phyloP scores from a whole-genome alignment of 106 monocot genomes.

The Dendrobium nobile region DNA sequence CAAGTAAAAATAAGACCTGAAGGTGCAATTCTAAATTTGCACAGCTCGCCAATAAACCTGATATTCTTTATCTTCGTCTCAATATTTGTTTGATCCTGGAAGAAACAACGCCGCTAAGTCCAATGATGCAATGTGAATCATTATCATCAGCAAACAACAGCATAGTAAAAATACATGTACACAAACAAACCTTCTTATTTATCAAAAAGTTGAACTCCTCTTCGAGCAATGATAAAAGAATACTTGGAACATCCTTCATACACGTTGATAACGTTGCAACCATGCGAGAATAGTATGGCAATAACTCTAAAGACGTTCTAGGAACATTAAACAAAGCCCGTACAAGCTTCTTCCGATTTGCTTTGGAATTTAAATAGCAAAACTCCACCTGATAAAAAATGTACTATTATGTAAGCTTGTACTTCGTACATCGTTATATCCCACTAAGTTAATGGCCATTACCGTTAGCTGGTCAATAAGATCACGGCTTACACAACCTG shows the following conservation, averaged over 20 bases:
- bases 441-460: constrained; percentile 16
- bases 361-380: constrained; percentile 93
- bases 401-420: constrained; percentile 1
- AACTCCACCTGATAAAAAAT: constrained; percentile 78
- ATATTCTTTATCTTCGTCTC: constrained; percentile 99
- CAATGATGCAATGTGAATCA: background rate
- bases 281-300: constrained; percentile 96
- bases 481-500: constrained; percentile 93
- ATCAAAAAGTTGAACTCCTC: constrained; percentile 96
- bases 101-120: constrained; percentile 1
- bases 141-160: background rate
- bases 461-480: constrained; percentile 97
- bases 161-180: background rate
- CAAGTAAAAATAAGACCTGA: constrained; percentile 83
- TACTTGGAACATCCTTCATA: constrained; percentile 86
- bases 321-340: constrained; percentile 80
- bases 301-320: constrained; percentile 86
- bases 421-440: background rate
- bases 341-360: constrained; percentile 86
- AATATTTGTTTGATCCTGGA: constrained; percentile 96
- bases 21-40: constrained; percentile 93
- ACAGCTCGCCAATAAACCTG: constrained; percentile 95
- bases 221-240: constrained; percentile 76
- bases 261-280: constrained; percentile 91
- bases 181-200: constrained; percentile 74